A percentile compares a stretch with the other conserved stretches of the same genome.
phyloP scores from a whole-genome alignment of 805 yeast genomes.

The Candida insectorum region DNA sequence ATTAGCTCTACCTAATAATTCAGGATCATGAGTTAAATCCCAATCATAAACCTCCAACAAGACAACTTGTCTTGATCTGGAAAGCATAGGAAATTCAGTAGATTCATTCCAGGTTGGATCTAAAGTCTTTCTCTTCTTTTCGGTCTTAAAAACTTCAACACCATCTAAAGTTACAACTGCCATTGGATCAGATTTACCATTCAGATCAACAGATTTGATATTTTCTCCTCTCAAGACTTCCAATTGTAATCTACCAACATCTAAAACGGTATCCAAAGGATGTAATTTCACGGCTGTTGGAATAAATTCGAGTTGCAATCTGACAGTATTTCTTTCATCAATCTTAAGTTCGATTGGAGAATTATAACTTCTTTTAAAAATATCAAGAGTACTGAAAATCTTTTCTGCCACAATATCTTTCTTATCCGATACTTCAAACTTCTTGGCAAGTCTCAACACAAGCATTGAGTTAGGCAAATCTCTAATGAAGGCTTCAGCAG shows the following conservation, averaged over 20 bases:
- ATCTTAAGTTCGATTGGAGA: slow-evolving; percentile 46
- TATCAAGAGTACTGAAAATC: slow-evolving; percentile 46
- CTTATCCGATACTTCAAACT: slow-evolving; percentile 41
- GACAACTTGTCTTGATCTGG: slow-evolving; percentile 55
- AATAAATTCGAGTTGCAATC: slow-evolving; percentile 53
- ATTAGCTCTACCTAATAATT: slow-evolving; percentile 49
- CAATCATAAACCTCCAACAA: slow-evolving; percentile 60
- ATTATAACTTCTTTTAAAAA: slow-evolving; percentile 48
- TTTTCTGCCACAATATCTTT: slow-evolving; percentile 53
- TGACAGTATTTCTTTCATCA: slow-evolving; percentile 35
- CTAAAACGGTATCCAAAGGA: slow-evolving; percentile 58
- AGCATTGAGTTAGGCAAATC: slow-evolving; percentile 62
- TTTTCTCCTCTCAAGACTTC: slow-evolving; percentile 55
- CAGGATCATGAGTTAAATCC: slow-evolving; percentile 75
- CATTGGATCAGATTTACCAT: slow-evolving; percentile 78
- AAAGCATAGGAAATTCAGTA: slow-evolving; percentile 55
- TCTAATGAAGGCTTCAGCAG: slow-evolving; percentile 62
- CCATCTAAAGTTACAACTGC: slow-evolving; percentile 53
- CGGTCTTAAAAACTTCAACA: slow-evolving; percentile 52
- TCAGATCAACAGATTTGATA: slow-evolving; percentile 59
- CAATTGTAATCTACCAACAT: slow-evolving; percentile 62
- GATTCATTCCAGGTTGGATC: slow-evolving; percentile 77
- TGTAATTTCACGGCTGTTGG: slow-evolving; percentile 57
- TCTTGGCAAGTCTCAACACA: slow-evolving; percentile 55
- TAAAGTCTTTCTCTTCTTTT: slow-evolving; percentile 60